Conservation (phyloP, 2,329 filamentous ascomycete species). For the Hypomyces perniciosus region DNA sequence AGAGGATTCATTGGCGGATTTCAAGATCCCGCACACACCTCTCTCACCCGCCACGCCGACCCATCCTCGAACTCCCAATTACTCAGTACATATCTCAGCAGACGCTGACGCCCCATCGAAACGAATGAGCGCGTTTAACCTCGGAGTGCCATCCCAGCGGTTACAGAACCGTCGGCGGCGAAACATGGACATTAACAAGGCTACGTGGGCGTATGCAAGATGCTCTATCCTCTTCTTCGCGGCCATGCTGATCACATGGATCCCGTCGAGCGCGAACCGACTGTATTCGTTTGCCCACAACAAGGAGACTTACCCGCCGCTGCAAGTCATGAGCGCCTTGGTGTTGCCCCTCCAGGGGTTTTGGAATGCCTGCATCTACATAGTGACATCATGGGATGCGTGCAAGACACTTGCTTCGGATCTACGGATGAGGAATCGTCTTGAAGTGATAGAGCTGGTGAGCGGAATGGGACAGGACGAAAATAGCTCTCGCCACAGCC, state of each 20-base stretch:
- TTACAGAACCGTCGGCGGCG: conserved; percentile 23
- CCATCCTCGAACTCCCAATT: conserved; percentile 25
- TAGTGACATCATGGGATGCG: conserved; percentile 61
- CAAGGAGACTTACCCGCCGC: conserved; percentile 44
- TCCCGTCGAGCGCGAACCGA: conserved; percentile 71
- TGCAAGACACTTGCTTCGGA: conserved; percentile 45
- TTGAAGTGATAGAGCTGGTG: conserved; percentile 30
- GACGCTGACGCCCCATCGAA: conserved; percentile 17
- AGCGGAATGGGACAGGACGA: conserved; percentile 19
- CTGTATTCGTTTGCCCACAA: conserved; percentile 62
- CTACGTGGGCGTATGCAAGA: conserved; percentile 64
- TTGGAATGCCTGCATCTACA: conserved; percentile 78
- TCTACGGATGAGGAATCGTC: conserved; percentile 23
- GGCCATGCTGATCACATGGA: conserved; percentile 66
- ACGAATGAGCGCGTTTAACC: conserved; percentile 20
- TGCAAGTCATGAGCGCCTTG: conserved; percentile 65
- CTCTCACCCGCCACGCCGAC: conserved; percentile 8
- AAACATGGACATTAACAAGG: conserved; percentile 52
- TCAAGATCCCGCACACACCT: conserved; percentile 13
- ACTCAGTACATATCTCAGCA: conserved; percentile 48
- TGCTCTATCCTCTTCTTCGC: conserved; percentile 67
- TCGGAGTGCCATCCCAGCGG: not conserved
- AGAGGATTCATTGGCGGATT: conserved; percentile 31
- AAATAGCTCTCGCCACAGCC: conserved; percentile 8
- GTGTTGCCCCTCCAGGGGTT: conserved; percentile 78